These are phyloP conservation scores for Phtheirospermum japonicum DNA, from an alignment of 257 asterid species.

Conservation along the genomic window DNA sequence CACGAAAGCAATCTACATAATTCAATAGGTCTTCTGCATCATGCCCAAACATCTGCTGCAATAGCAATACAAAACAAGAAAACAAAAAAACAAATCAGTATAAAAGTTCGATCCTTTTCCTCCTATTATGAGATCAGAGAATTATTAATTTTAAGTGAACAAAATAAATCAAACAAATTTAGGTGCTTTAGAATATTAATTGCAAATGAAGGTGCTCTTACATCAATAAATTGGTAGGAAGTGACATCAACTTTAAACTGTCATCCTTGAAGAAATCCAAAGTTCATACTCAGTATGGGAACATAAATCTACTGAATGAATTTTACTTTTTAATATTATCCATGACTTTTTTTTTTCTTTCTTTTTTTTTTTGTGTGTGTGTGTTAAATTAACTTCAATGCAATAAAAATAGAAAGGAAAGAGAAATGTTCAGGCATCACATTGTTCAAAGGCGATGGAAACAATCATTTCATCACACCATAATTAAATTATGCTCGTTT, in stretches of 20 bases:
- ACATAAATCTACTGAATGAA: background rate
- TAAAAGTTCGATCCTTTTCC: background rate
- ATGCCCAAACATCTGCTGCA: conserved; percentile 70
- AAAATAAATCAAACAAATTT: too few species aligned
- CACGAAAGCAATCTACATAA: conserved; percentile 86
- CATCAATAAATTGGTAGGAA: too few species aligned
- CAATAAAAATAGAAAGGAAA: background rate
- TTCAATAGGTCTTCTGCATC: conserved; percentile 77
- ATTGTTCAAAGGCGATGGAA: too few species aligned
- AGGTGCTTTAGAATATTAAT: too few species aligned
- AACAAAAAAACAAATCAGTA: conserved; percentile 16
- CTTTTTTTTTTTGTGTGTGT: too few species aligned
- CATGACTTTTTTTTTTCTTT: too few species aligned
- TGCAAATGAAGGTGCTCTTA: too few species aligned
- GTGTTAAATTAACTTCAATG: background rate
- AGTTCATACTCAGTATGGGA: background rate
- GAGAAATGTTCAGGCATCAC: background rate
- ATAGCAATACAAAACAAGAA: conserved; percentile 18
- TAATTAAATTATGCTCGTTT: too few species aligned
- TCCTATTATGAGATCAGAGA: conserved; percentile 16
- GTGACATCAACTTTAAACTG: conserved; percentile 2
- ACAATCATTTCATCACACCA: background rate
- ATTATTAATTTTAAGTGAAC: too few species aligned
- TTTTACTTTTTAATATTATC: background rate
- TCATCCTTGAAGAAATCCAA: background rate